These are phyloP conservation scores for Coix lacrymajobi DNA, from an alignment of 176 grass and related monocot genomes.

Conservation along the genomic window DNA sequence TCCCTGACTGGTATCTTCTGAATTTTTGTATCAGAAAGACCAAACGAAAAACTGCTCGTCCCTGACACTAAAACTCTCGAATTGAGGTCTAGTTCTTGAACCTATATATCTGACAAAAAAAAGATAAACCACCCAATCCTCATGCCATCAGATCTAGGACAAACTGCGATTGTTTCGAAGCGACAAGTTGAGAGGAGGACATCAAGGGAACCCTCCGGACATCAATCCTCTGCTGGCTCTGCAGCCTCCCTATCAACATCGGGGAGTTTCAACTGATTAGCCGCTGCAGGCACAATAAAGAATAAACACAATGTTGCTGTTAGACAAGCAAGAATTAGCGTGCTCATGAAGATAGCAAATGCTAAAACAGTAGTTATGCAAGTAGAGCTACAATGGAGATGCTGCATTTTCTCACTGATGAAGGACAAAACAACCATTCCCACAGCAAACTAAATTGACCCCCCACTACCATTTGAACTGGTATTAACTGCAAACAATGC, in stretches of 20 bases:
- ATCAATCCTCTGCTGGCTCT: not conserved
- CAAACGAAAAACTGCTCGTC: not conserved
- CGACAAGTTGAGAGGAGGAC: not conserved
- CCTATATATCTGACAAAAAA: not conserved
- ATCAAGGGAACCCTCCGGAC: no score
- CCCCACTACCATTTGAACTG: not conserved
- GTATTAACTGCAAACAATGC: not conserved
- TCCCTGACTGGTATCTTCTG: not conserved
- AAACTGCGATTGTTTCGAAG: not conserved
- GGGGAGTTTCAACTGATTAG: constrained; percentile 3
- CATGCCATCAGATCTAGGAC: not conserved
- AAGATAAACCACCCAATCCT: not conserved
- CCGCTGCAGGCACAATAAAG: not conserved
- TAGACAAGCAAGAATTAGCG: not conserved
- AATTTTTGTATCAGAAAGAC: not conserved
- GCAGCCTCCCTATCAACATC: not conserved
- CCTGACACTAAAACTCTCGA: not conserved
- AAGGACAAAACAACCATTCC: not conserved
- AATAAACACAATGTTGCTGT: not conserved
- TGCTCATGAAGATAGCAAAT: not conserved
- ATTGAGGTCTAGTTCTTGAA: not conserved
- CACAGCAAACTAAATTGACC: not conserved
- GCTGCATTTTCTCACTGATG: not conserved
- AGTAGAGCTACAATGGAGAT: not conserved
- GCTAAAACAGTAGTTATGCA: not conserved